These are phyloP conservation scores for Pisolithus sp. DNA, from an alignment of 768 basidiomycete species.

Conservation along the genomic window DNA sequence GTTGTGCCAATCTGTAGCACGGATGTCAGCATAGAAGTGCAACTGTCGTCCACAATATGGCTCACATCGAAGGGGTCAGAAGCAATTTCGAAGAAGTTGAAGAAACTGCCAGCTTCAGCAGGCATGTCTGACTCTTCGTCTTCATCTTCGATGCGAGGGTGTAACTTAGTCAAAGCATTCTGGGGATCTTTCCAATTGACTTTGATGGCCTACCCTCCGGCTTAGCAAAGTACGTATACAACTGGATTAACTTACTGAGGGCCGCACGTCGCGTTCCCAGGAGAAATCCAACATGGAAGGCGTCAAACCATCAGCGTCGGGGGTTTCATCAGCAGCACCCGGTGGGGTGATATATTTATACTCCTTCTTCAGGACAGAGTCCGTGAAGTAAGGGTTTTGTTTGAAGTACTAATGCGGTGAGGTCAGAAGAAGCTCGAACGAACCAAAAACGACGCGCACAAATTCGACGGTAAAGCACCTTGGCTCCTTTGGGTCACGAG, in stretches of 20 bases:
- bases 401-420: conserved; percentile 58
- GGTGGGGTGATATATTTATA: conserved; percentile 63
- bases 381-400: conserved; percentile 77
- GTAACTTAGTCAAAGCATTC: conserved; percentile 71
- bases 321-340: conserved; percentile 45
- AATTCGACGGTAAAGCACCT: conserved; percentile 84
- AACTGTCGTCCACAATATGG: conserved; percentile 2
- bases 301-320: conserved; percentile 72
- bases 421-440: conserved; percentile 2
- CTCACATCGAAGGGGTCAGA: conserved; percentile 65
- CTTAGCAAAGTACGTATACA: neutral
- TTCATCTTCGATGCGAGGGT: conserved; percentile 59
- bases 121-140: conserved; percentile 53
- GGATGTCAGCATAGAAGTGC: neutral
- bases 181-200: conserved; percentile 79
- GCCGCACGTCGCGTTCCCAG: conserved; percentile 68
- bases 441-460: conserved; percentile 46
- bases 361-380: conserved; percentile 74
- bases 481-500: conserved; percentile 64
- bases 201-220: conserved; percentile 44
- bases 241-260: conserved; percentile 43
- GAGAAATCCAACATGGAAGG: conserved; percentile 74
- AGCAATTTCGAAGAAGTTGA: conserved; percentile 75
- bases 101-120: conserved; percentile 75
- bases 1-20: conserved; percentile 54